Base-by-base conservation (phyloP, 2,329 filamentous ascomycete species). In the Fusarium poae region DNA sequence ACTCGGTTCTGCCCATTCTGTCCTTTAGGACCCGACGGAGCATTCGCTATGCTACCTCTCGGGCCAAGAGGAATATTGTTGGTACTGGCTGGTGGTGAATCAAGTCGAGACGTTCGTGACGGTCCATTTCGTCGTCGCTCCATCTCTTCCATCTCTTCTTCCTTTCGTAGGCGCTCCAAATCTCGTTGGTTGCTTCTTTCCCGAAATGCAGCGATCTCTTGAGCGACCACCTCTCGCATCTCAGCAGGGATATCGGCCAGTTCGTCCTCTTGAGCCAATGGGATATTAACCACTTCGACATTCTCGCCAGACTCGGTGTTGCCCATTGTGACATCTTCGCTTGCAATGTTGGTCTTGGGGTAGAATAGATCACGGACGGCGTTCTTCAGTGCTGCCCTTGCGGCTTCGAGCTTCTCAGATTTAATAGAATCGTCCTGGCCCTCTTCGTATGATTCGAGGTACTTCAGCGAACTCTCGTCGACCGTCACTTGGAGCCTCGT, bases 191-290 rank as follows among this genome's bases (percentile, higher is more conserved):
- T 97, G 72, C 95, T 97, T 21, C 95, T 88, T 71, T 99, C 96
- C 69, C 96, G 88, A 83, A 99, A 99, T 0, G 94, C 92, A 0
- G 93, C 90, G 74, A 99, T 99, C 78, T 99, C 97, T 59, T 91
- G 91, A 0, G 96, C 93, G 18, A 99, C 96, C 0, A 93, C 94
- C 77, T 97, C 96, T 25, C 96, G 90, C 93, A 97, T 97, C 77
- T 98, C 96, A 1, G 93, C 91, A 0, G 96, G 96, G 48, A 99
- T 97, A 74, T 99, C 96, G 21, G 94, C 91, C 30, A 99, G 84
- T 76, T 99, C 96, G 75, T 99, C 97, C 67, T 99, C 96, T 53
- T 92, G 88, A 1, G 91, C 89, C 32, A 97, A 85, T 6, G 94
- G 91, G 62, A 98, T 97, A 60, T 94, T 97, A 68, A 97, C 91